A percentile compares a stretch with the other conserved stretches of the same genome.
Evolutionary conservation across 2,329 filamentous ascomycete species (phyloP).

Genomic region (Fusarium sp.): DNA sequence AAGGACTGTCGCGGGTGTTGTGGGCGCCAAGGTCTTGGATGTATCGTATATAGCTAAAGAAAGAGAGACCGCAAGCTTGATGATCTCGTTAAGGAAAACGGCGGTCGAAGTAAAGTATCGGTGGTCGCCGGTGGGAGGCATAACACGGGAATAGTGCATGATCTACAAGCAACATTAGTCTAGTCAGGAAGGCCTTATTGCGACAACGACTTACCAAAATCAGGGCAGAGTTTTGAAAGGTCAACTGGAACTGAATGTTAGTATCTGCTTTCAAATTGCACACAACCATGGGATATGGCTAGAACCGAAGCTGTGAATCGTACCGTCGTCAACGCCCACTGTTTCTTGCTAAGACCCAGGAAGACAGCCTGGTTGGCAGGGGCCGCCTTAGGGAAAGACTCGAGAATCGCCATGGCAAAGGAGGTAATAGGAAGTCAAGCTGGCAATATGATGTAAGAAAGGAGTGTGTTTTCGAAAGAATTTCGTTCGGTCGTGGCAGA

Average conservation of each 20-base stretch:
- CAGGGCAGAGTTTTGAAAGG: slow-evolving; percentile 79
- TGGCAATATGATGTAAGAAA: slow-evolving; percentile 3
- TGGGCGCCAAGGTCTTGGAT: slow-evolving; percentile 80
- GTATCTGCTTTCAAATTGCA: slow-evolving; percentile 2
- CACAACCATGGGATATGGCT: neutral
- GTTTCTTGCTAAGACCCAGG: slow-evolving; percentile 46
- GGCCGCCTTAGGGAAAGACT: slow-evolving; percentile 23
- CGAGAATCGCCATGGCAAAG: slow-evolving; percentile 44
- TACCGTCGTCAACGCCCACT: slow-evolving; percentile 46
- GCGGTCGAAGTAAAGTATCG: slow-evolving; percentile 95
- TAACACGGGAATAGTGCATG: slow-evolving; percentile 94
- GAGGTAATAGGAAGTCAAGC: neutral
- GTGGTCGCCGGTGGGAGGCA: slow-evolving; percentile 86
- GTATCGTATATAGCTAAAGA: slow-evolving; percentile 91
- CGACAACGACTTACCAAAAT: slow-evolving; percentile 69
- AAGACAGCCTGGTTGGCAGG: slow-evolving; percentile 34
- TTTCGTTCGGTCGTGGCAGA: slow-evolving; percentile 5
- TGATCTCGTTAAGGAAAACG: slow-evolving; percentile 91
- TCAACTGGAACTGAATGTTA: slow-evolving; percentile 67
- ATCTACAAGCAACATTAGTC: slow-evolving; percentile 66
- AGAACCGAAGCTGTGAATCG: neutral
- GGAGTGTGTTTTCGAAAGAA: slow-evolving; percentile 12
- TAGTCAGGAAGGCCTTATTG: slow-evolving; percentile 51
- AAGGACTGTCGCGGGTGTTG: slow-evolving; percentile 82
- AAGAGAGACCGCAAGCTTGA: slow-evolving; percentile 89